Evolutionary conservation across 1,284 basidiomycete species (phyloP), one percentile per base, ranked within the genome.

Genomic region (Gymnopus androsaceus): DNA sequence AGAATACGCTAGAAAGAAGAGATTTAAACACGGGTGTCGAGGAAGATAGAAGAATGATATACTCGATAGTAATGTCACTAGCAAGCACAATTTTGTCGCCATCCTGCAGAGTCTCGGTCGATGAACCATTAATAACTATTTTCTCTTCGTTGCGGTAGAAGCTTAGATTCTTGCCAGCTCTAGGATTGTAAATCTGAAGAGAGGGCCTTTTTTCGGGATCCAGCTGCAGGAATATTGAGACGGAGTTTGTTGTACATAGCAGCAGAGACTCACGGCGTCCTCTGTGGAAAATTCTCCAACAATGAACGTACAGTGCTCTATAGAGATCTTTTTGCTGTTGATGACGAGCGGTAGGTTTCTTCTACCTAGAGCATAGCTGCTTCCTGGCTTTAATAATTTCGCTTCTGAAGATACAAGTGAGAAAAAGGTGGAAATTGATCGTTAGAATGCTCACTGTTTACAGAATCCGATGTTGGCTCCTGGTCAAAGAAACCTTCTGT

Each of bases 361-460:
- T 30, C 87, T 72, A 14, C 87, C 86, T 2, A 88, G 63, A 0
- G 63, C 42, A 56, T 87, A 83, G 15, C 71, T 72, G 41, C 67
- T 75, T 15, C 79, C 78, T 0, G 84, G 74, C 66, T 85, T 87
- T 47, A 90, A 72, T 4, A 88, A 66, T 63, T 88, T 89, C 12
- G 70, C 68, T 67, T 82, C 87, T 90, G 60, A 0, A 37, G 21
- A n/a, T 8, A 30, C 53, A n/a, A n/a, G 21, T 30, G 37, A 23
- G 15, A n/a, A 23, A 14, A 44, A 12, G 23, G 3, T n/a, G 3
- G 8, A 31, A 21, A 8, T 2, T 21, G 28, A n/a, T n/a, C n/a
- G 17, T 33, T 48, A 37, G 12, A 27, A 21, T 14, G 34, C 47
- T 48, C 21, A 37, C 31, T 36, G 7, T 8, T 36, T 37, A 23